Base-by-base conservation (phyloP, 441 rosid species). In the Raphanus hybrid region DNA sequence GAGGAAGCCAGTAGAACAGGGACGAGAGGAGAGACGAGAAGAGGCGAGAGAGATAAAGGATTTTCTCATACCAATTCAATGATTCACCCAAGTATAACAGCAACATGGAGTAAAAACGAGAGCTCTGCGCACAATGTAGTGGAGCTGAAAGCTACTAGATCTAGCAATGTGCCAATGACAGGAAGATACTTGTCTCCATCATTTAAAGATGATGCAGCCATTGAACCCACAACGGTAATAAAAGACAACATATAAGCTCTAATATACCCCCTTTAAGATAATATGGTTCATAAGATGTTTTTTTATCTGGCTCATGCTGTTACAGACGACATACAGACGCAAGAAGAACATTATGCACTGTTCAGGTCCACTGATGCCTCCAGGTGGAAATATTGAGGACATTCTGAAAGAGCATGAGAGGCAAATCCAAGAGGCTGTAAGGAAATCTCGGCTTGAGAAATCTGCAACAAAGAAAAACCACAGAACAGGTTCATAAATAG, bases 321-420 rank as follows among this genome's bases (percentile, higher is more conserved):
- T 85, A 74, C 87, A 93, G 99, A 92, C 82, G 98, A 92, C 82
- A 5, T 85, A 85, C 34, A 84, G 77, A 63, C 86, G 84, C 1
- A 88, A 85, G 88, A 93, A 91, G 78, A 93, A 80, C 82, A 90
- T 89, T 80, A 89, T 93, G 61, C 91, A 93, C 34, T 93, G 75
- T 80, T 93, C 99, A 0, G 99, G 99, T 77, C 99, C 99, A 8
- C 72, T 96, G 85, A 86, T 93, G 87, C 92, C 97, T 75, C 90
- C 92, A 0, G 97, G 97, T 27, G 97, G 94, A 66, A 93, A 93
- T 87, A 86, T 92, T 5, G 97, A 96, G 5, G 98, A 93, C 35
- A 78, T 92, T 71, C 86, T 96, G 1, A 91, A 80, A 82, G 99
- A 92, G 63, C 99, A 96, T 62, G 99, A 93, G 82, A 92, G 93